Evolutionary conservation across 768 basidiomycete species (phyloP).

Genomic region (Pleurotus giganteus): DNA sequence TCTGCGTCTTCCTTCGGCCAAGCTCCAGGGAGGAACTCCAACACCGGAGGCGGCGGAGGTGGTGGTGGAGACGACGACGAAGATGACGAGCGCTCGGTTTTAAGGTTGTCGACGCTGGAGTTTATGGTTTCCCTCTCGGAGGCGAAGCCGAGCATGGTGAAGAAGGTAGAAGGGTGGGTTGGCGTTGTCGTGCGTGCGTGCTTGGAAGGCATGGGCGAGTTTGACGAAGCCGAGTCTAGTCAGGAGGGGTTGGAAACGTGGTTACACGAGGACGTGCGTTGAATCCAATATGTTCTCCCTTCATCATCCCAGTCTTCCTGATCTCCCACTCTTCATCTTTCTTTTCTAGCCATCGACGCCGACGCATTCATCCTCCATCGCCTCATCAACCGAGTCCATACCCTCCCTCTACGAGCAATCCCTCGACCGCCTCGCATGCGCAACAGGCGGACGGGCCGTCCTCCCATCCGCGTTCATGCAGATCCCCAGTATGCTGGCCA

Average conservation of each 20-base stretch:
- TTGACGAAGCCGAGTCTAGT: slow-evolving; percentile 41
- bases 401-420: slow-evolving; percentile 80
- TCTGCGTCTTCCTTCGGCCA: slow-evolving; percentile 25
- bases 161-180: slow-evolving; percentile 69
- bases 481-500: slow-evolving; percentile 79
- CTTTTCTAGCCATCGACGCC: slow-evolving; percentile 1
- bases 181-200: slow-evolving; percentile 69
- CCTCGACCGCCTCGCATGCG: slow-evolving; percentile 78
- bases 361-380: slow-evolving; percentile 4
- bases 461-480: slow-evolving; percentile 79
- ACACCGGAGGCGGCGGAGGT: slow-evolving; percentile 27
- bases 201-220: slow-evolving; percentile 79
- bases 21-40: slow-evolving; percentile 25
- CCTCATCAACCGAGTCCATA: slow-evolving; percentile 21
- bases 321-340: not conserved
- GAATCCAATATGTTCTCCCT: slow-evolving; percentile 1
- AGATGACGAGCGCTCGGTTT: slow-evolving; percentile 19
- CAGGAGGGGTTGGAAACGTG: not conserved
- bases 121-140: slow-evolving; percentile 81
- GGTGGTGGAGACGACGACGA: slow-evolving; percentile 33
- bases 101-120: slow-evolving; percentile 47
- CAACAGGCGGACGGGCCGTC: slow-evolving; percentile 72
- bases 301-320: slow-evolving; percentile 1
- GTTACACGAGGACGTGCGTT: slow-evolving; percentile 60
- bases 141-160: slow-evolving; percentile 67